Conservation (phyloP, 768 basidiomycete species). For the Sporobolomyces phaffii region DNA sequence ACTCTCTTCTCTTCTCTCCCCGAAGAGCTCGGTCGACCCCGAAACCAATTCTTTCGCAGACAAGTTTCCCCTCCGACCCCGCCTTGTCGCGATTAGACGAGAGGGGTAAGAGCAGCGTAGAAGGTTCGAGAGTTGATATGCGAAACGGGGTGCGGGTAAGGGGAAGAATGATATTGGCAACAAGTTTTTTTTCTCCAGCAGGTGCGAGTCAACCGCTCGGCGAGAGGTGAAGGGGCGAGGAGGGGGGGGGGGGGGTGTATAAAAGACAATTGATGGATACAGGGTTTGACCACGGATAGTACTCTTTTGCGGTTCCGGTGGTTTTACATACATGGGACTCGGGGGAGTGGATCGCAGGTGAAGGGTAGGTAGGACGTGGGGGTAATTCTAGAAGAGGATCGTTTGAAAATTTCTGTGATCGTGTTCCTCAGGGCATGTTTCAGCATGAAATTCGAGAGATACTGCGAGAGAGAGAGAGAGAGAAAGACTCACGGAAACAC, state of each 20-base stretch:
- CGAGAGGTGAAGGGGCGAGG: too few relatives aligned
- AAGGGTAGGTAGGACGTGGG: background rate
- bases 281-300: conserved; percentile 84
- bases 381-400: conserved; percentile 14
- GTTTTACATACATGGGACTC: background rate
- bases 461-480: background rate
- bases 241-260: too few relatives aligned
- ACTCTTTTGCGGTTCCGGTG: conserved; percentile 73
- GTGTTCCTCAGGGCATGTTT: background rate
- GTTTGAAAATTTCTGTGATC: conserved; percentile 34
- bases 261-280: too few relatives aligned
- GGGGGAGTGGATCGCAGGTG: background rate
- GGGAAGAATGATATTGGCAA: conserved; percentile 70
- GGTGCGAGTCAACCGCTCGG: too few relatives aligned
- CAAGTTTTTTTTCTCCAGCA: conserved; percentile 65
- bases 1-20: too few relatives aligned
- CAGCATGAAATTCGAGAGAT: background rate
- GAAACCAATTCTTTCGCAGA: too few relatives aligned
- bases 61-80: too few relatives aligned
- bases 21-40: too few relatives aligned
- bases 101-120: too few relatives aligned
- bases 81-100: too few relatives aligned
- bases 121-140: too few relatives aligned
- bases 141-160: too few relatives aligned
- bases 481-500: conserved; percentile 31